phyloP scores from a whole-genome alignment of 306 rosid genomes.

The Styphnolobium japonicum region DNA sequence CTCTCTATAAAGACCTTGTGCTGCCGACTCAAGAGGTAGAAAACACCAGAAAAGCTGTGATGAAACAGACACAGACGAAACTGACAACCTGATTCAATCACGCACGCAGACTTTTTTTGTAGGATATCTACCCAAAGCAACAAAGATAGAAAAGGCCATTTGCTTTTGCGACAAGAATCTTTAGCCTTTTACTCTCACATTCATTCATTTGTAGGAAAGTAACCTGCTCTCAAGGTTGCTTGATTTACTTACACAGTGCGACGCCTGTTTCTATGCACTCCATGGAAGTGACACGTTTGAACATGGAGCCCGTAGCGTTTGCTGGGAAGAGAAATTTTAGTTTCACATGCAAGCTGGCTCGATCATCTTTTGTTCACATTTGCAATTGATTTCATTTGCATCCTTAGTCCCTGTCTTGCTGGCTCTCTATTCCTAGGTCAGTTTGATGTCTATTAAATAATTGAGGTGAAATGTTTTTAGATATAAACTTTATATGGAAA shows the following conservation, averaged over 20 bases:
- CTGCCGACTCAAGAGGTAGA: conserved; percentile 30
- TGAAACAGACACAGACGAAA: conserved; percentile 4
- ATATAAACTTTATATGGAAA: not conserved
- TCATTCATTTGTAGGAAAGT: not conserved
- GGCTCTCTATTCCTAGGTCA: not conserved
- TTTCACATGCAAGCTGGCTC: not conserved
- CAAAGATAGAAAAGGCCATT: not conserved
- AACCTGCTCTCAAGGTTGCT: not conserved
- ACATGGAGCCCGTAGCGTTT: not conserved
- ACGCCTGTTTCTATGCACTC: not conserved
- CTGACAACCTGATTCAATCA: not conserved
- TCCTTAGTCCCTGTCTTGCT: not conserved
- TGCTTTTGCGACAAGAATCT: conserved; percentile 22
- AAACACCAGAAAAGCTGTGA: not conserved
- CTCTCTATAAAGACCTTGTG: not conserved
- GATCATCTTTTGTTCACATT: not conserved
- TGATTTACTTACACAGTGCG: not conserved
- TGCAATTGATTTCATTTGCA: not conserved
- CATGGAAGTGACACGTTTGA: conserved; percentile 11
- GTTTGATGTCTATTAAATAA: not conserved
- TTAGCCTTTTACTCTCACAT: not conserved
- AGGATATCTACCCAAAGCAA: not conserved
- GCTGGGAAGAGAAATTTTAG: not conserved
- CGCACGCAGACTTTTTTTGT: not conserved
- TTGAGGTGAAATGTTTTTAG: too few relatives aligned